A percentile compares a stretch with the other conserved stretches of the same genome.
Conservation (phyloP, 352 stramenopile species). For the Phytophthora tubulina region DNA sequence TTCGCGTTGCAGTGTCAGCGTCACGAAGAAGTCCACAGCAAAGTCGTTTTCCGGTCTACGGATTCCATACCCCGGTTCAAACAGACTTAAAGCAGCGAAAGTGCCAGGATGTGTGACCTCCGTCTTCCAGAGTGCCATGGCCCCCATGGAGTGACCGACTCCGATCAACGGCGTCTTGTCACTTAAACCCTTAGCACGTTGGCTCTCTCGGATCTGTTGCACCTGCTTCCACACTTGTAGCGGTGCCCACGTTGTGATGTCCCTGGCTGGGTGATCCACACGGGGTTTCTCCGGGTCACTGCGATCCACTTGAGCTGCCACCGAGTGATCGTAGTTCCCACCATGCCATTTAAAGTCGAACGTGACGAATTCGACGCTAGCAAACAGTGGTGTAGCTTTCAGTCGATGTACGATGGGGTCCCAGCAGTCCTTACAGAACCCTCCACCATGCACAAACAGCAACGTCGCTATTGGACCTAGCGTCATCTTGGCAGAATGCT, state of each 20-base stretch:
- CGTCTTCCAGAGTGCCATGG: constrained; percentile 48
- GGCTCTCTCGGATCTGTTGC: constrained; percentile 31
- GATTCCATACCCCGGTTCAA: constrained; percentile 52
- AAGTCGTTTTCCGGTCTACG: constrained; percentile 32
- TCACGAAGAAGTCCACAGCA: constrained; percentile 37
- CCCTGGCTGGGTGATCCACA: constrained; percentile 47
- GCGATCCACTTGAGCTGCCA: constrained; percentile 30
- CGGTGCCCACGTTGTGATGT: constrained; percentile 39
- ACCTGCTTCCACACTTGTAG: constrained; percentile 40
- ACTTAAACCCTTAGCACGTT: constrained; percentile 21
- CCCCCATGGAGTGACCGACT: constrained; percentile 67
- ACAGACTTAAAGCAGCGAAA: constrained; percentile 48
- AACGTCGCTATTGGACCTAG: constrained; percentile 33
- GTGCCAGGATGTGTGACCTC: constrained; percentile 52
- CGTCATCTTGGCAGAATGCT: constrained; percentile 22
- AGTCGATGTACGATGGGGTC: constrained; percentile 54
- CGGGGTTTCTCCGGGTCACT: constrained; percentile 41
- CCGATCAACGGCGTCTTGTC: constrained; percentile 50
- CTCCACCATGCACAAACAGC: constrained; percentile 54
- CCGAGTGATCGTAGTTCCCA: constrained; percentile 44
- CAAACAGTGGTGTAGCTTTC: constrained; percentile 37
- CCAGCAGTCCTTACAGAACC: constrained; percentile 55
- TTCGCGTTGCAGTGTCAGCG: constrained; percentile 36
- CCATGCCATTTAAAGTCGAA: constrained; percentile 60
- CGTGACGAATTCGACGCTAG: constrained; percentile 37